Conservation (phyloP, 2,329 filamentous ascomycete species). For the Fusarium newnesense region DNA sequence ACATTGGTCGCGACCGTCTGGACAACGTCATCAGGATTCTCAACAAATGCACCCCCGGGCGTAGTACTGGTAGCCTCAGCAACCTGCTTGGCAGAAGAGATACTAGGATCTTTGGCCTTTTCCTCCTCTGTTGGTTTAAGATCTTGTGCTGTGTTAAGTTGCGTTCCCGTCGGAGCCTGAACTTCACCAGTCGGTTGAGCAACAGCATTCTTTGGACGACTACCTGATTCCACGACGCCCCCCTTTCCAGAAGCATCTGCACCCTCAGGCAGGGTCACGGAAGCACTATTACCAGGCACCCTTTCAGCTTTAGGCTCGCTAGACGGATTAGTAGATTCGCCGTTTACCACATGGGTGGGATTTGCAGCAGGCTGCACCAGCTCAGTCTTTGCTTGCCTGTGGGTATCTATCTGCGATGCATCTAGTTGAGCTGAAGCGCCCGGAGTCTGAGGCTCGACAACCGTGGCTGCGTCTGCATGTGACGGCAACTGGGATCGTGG, state of each 20-base stretch:
- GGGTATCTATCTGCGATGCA: neutral
- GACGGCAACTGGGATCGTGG: neutral
- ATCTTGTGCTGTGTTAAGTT: neutral
- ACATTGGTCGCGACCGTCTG: neutral
- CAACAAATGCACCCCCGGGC: constrained; percentile 24
- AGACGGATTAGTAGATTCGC: neutral
- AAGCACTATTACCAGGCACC: neutral
- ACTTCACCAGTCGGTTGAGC: neutral
- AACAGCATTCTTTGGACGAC: neutral
- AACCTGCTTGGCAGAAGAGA: neutral
- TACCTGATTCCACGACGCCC: neutral
- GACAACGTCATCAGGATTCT: neutral
- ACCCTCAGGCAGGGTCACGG: neutral
- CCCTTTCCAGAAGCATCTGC: neutral
- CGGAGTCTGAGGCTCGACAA: neutral
- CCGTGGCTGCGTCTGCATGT: neutral
- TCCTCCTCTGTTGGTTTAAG: neutral
- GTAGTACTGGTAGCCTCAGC: neutral
- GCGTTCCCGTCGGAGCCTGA: neutral
- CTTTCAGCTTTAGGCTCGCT: neutral
- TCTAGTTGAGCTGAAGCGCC: neutral
- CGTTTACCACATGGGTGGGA: neutral
- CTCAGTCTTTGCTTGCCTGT: neutral
- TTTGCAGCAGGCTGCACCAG: neutral
- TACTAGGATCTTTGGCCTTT: neutral